phyloP scores from a whole-genome alignment of 139 green algal species.

The Auxenochlorella pyrenoidosa region DNA sequence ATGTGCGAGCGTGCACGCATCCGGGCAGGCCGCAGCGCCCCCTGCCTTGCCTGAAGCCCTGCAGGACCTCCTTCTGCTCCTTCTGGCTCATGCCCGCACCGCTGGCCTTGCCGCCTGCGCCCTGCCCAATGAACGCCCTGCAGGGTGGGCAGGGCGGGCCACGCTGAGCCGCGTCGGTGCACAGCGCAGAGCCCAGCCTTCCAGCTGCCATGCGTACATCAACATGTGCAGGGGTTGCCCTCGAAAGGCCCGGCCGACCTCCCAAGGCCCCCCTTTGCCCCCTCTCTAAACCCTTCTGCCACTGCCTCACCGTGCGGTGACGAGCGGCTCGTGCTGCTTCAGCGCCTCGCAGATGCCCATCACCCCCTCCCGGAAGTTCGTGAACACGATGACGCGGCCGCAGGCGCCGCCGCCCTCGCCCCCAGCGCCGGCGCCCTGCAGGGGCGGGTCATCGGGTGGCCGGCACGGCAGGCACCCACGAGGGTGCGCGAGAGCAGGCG shows the following conservation, averaged over 20 bases:
- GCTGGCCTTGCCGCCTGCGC: constrained; percentile 32
- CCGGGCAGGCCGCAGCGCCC: too few species aligned
- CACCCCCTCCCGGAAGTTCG: constrained; percentile 77
- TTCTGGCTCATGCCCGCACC: constrained; percentile 46
- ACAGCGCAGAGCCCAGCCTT: background rate
- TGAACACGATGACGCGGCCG: constrained; percentile 54
- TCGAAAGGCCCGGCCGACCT: too few species aligned
- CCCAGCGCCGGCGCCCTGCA: background rate
- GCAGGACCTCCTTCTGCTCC: constrained; percentile 72
- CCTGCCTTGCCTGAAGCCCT: constrained; percentile 57
- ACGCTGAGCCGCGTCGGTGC: too few species aligned
- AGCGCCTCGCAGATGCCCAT: constrained; percentile 73
- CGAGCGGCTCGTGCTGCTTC: constrained; percentile 53
- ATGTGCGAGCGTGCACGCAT: background rate
- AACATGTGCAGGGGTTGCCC: too few species aligned
- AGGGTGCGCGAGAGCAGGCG: too few species aligned
- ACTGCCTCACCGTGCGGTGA: constrained; percentile 59
- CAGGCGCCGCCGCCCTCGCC: background rate
- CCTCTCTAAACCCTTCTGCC: background rate
- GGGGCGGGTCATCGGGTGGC: background rate
- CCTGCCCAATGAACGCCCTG: constrained; percentile 91
- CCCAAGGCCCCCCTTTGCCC: too few species aligned
- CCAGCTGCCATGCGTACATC: too few species aligned
- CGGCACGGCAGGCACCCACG: too few species aligned
- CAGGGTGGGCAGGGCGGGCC: background rate